These are phyloP conservation scores for Ophiocordyceps australis DNA, from an alignment of 2,329 filamentous ascomycete species.

Conservation along the genomic window DNA sequence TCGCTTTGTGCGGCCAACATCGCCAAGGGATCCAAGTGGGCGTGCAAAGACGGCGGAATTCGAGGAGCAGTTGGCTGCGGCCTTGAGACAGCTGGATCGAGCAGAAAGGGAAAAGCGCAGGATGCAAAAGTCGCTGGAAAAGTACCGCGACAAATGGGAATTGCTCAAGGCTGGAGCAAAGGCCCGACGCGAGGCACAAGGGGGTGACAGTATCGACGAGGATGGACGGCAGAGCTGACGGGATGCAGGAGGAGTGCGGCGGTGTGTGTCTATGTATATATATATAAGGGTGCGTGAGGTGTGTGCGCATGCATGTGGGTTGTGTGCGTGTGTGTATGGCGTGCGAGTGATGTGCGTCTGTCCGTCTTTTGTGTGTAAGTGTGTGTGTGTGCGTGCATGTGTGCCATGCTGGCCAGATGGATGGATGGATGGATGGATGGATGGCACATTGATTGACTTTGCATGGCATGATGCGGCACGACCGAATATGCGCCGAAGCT, in stretches of 20 bases:
- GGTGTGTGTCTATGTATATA: too few species aligned
- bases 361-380: too few species aligned
- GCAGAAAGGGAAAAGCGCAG: slow-evolving; percentile 44
- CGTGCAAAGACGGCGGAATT: slow-evolving; percentile 40
- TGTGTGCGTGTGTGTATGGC: too few species aligned
- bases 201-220: slow-evolving; percentile 16
- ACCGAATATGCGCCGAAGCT: too few species aligned
- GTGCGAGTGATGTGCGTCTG: too few species aligned
- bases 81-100: slow-evolving; percentile 42
- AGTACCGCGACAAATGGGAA: slow-evolving; percentile 44
- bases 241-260: not conserved
- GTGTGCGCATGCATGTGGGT: too few species aligned
- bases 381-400: too few species aligned
- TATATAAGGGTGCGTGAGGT: too few species aligned
- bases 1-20: slow-evolving; percentile 39
- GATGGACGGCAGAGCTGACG: slow-evolving; percentile 8
- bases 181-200: slow-evolving; percentile 27
- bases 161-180: slow-evolving; percentile 42
- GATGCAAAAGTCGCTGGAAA: slow-evolving; percentile 34
- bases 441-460: too few species aligned
- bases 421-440: too few species aligned
- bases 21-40: slow-evolving; percentile 24
- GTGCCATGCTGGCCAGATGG: too few species aligned
- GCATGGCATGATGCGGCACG: too few species aligned
- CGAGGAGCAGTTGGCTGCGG: slow-evolving; percentile 43